Evolutionary conservation across 148 eudicot species (phyloP), one percentile per base, ranked within the genome.

Genomic region (Fagopyrum homotropicum): DNA sequence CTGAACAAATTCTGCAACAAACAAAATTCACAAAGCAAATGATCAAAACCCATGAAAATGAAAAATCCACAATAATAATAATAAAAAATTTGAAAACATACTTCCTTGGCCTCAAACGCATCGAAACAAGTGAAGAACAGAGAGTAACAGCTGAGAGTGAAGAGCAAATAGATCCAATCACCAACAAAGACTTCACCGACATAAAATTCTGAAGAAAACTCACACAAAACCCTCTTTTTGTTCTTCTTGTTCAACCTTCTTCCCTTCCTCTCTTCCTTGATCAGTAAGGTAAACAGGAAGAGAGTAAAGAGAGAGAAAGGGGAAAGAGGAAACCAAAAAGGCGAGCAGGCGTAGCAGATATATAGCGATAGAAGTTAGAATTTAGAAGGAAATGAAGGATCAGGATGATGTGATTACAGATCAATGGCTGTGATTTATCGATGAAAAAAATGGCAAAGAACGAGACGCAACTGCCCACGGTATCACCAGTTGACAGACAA

Each of bases 61-160:
- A 59, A 59, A 19, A 10, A 51, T 10, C 19, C 50, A 30, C 19
- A 75, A 2, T 2, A 80, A 74, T 76, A 45, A 9, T 2, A 69
- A 7, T 59, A 45, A 16, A 7, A 74, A n/a, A 63, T 55, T 55
- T 66, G 77, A 22, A 79, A n/a, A 9, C 35, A 12, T 80, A 92
- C 97, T 94, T 86, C 60, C 87, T 88, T 6, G 98, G 90, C 88
- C 96, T 91, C 97, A 91, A 90, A 88, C 89, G 96, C 98, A 94
- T 94, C 93, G 96, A 91, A 86, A 77, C 85, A 15, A 90, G 52
- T 60, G 87, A 79, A 76, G 69, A 79, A 75, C 76, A 72, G 55
- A 76, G 77, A 57, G n/a, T 54, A 52, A 10, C 16, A 75, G 46
- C 56, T 7, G 49, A 45, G 52, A 72, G 29, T 73, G 26, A 64